Base-by-base conservation (phyloP, 768 basidiomycete genomes). In the Pleurotus salmoneostramineus region DNA sequence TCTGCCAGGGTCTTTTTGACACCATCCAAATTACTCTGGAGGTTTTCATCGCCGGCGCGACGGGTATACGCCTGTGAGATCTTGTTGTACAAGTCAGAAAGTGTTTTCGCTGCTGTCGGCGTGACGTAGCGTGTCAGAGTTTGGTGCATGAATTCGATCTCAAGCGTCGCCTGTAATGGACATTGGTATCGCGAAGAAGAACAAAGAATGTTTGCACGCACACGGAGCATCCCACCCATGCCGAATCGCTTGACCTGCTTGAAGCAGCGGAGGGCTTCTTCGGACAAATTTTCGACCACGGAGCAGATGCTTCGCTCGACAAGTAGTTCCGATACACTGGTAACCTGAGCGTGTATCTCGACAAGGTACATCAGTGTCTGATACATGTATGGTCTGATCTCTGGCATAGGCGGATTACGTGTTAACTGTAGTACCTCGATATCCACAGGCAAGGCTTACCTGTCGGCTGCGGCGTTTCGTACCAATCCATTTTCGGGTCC, bases 121-220 rank as follows among this genome's bases (percentile, higher is more conserved):
- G 91, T 89, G 56, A 98, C 90, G 68, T 96, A 95, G 63, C 91
- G 87, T 33, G 88, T 85, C 43, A 99, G 77, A 5, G 92, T 94
- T 74, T 98, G 97, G 71, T 99, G 96, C 79, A 98, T 87, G 76
- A 98, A 98, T 74, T 98, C 97, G 63, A 98, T 97, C 72, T 98
- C 96, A 31, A 99, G 86, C 4, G 97, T 98, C 11, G 97, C 97
- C 95, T 98, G 69, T 27, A 36, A 46, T n/a, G 50, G 21, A 50
- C 17, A 27, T 15, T 15, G 31, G 47, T 54, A 32, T 15, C 44
- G 34, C 11, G 31, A 32, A n/a, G 40, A 21, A 34, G 1, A 45
- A n/a, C 8, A 44, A 37, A 37, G 43, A 35, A 32, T 47, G 40
- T 31, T 17, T 35, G 40, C 32, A 78, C 89, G 59, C 69, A 97